Conservation (phyloP, 176 grass and related monocot species). For the Metroxylon sagu region DNA sequence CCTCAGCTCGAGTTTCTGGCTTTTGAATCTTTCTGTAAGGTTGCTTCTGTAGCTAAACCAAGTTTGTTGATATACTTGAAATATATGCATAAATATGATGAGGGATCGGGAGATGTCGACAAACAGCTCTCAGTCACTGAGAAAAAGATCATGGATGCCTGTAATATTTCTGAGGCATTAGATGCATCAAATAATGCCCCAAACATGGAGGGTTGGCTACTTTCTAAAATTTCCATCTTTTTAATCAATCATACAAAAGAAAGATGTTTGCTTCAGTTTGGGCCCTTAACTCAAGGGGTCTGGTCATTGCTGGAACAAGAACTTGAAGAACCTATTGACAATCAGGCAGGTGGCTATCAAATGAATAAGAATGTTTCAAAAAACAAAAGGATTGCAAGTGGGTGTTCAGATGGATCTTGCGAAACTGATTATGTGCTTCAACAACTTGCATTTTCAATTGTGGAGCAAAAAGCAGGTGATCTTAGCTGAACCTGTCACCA, state of each 20-base stretch:
- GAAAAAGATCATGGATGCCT: conserved; percentile 4
- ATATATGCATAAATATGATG: background rate
- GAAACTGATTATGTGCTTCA: conserved; percentile 18
- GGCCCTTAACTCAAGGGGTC: conserved; percentile 29
- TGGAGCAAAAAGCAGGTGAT: conserved; percentile 49
- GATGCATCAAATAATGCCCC: conserved; percentile 4
- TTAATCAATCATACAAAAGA: conserved; percentile 23
- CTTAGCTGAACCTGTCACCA: background rate
- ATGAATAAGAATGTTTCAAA: conserved; percentile 2
- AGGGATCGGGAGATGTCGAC: background rate
- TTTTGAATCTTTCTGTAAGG: conserved; percentile 2
- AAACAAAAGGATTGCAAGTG: background rate
- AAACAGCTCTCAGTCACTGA: background rate
- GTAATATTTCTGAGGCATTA: conserved; percentile 1
- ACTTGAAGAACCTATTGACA: conserved; percentile 5
- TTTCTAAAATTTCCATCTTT: background rate
- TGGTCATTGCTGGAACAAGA: conserved; percentile 59
- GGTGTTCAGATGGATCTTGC: background rate
- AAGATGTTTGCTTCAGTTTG: conserved; percentile 41
- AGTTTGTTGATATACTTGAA: background rate
- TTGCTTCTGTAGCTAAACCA: background rate
- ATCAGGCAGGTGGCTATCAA: background rate
- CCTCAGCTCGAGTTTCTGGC: background rate
- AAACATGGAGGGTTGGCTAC: background rate
- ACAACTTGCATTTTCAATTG: conserved; percentile 39